phyloP scores from a whole-genome alignment of 2,329 filamentous ascomycete species.

The Botrytis fragariae region DNA sequence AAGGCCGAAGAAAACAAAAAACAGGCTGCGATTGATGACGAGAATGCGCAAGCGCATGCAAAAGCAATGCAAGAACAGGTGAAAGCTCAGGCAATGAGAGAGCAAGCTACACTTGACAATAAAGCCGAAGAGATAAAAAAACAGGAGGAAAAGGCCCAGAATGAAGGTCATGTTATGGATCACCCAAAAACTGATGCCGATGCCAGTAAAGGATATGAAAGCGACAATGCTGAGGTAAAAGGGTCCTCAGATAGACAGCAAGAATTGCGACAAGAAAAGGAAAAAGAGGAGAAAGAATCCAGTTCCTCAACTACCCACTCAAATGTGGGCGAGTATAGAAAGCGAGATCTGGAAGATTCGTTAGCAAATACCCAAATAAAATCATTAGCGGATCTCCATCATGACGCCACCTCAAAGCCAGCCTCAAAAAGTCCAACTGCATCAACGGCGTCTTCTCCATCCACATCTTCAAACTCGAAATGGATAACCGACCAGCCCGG shows the following conservation, averaged over 20 bases:
- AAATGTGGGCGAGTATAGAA: background rate
- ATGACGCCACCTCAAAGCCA: background rate
- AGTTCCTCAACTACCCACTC: background rate
- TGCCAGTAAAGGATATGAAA: background rate
- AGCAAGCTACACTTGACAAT: background rate
- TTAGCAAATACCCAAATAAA: background rate
- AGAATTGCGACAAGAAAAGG: background rate
- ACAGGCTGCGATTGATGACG: background rate
- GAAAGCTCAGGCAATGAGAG: background rate
- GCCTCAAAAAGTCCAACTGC: background rate
- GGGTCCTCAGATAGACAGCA: background rate
- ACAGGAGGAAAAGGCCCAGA: background rate
- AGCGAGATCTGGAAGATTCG: background rate
- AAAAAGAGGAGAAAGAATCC: background rate
- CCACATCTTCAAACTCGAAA: background rate
- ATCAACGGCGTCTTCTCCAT: background rate
- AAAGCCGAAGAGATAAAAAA: background rate
- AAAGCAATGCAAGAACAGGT: background rate
- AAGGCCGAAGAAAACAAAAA: background rate
- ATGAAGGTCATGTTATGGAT: background rate
- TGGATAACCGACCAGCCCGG: constrained; percentile 33
- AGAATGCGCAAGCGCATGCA: background rate
- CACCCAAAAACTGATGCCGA: background rate
- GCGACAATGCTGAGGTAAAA: background rate
- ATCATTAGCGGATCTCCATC: background rate